Base-by-base conservation (phyloP, 208 protist species). In the Leishmania turanica region DNA sequence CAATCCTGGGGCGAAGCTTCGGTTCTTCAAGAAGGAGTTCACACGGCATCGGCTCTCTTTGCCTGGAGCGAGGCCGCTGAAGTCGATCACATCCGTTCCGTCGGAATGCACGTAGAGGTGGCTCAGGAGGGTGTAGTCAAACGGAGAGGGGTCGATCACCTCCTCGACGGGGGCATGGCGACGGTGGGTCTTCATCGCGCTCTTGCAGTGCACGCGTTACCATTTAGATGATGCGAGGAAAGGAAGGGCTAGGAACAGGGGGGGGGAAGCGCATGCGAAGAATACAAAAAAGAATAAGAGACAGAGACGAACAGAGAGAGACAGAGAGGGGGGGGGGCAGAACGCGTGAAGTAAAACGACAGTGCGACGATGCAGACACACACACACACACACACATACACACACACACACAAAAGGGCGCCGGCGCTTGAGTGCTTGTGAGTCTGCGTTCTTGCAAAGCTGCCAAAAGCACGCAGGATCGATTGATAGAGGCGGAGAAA, bases 61-160 rank as follows among this genome's bases (percentile, higher is more conserved):
- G 13, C 84, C 79, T 15, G 79, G 60, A 0, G 66, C 75, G 53
- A 87, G 84, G 21, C 94, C 94, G 49, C 87, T 88, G 84, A 95
- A 95, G 81, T 97, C 91, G 60, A 97, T 87, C 21, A 97, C 84
- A 42, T 97, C 92, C 27, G 88, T 90, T 56, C 90, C 91, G 42
- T 96, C 86, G 13, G 87, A 87, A 70, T 96, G 90, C 54, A 97
- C 83, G 84, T 95, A 93, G 31, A 93, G 81, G 73, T 88, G 86
- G 62, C 92, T 93, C 24, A 95, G 84, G 15, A 97, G 85, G 1
- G 89, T 90, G 75, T 95, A 95, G 70, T 95, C 86, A 64, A 96
- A 96, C 3, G 90, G 84, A 2, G 79, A 84, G 31, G 89, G 91
- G 66, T 93, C 81, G 21, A 87, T 79, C n/a, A 75, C 81, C 78